Evolutionary conservation across 352 stramenopile species (phyloP).

Genomic region (Globisporangium recalcitrans): DNA sequence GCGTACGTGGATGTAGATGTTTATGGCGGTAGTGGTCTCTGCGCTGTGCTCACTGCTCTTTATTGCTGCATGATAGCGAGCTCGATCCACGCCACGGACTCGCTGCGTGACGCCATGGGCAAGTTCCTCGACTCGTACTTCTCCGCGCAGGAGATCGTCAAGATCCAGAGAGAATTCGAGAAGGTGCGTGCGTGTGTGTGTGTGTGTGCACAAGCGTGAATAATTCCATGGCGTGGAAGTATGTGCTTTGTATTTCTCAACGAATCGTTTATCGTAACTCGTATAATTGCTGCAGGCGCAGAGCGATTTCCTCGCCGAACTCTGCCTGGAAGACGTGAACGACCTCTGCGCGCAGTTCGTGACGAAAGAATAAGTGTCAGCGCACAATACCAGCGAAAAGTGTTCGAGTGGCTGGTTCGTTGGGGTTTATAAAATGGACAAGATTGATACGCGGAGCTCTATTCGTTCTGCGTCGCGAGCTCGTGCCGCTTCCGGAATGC

Average conservation of each 20-base stretch:
- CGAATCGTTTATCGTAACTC: background rate
- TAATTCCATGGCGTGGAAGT: too few species aligned
- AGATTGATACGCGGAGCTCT: background rate
- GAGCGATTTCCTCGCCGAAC: slow-evolving; percentile 43
- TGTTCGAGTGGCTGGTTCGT: background rate
- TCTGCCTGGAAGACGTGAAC: slow-evolving; percentile 66
- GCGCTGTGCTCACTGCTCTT: background rate
- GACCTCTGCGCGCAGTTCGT: slow-evolving; percentile 72
- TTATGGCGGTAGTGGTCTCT: background rate
- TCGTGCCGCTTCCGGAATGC: slow-evolving; percentile 40
- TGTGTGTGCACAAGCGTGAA: too few species aligned
- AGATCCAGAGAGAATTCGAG: slow-evolving; percentile 54
- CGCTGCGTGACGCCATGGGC: slow-evolving; percentile 38
- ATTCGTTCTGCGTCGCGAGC: slow-evolving; percentile 3
- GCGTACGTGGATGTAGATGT: slow-evolving; percentile 1
- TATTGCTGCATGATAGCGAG: slow-evolving; percentile 11
- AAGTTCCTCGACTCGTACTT: slow-evolving; percentile 71
- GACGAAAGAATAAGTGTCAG: background rate
- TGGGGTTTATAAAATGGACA: background rate
- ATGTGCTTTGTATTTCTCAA: background rate
- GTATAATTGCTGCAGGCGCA: slow-evolving; percentile 25
- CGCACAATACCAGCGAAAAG: background rate
- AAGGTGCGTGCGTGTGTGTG: slow-evolving; percentile 32
- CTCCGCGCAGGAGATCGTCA: slow-evolving; percentile 43
- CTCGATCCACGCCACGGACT: slow-evolving; percentile 34